phyloP scores from a whole-genome alignment of 805 yeast genomes.

The Saccharomycopsis capsularis region DNA sequence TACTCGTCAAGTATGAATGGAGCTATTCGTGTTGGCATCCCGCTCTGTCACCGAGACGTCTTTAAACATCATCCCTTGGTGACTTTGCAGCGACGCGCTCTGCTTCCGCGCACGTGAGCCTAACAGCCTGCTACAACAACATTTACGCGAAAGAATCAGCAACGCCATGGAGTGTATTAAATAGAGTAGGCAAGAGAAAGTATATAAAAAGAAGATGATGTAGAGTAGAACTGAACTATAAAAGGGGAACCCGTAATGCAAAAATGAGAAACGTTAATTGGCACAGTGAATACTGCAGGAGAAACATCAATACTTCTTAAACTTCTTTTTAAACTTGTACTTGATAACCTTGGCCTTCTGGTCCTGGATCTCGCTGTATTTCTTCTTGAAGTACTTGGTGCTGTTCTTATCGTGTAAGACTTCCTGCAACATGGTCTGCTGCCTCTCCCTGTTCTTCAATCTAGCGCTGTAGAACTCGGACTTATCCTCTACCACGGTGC shows the following conservation, averaged over 20 bases:
- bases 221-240: not conserved
- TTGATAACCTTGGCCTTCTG: slow-evolving; percentile 34
- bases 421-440: slow-evolving; percentile 74
- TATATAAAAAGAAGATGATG: not conserved
- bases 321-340: slow-evolving; percentile 17
- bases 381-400: slow-evolving; percentile 74
- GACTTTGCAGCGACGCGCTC: no score
- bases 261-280: not conserved
- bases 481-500: slow-evolving; percentile 79
- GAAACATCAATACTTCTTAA: not conserved
- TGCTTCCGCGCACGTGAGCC: no score
- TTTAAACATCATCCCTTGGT: no score
- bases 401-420: slow-evolving; percentile 66
- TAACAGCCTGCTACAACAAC: no score
- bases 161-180: no score
- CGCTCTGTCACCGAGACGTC: no score
- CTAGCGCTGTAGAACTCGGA: slow-evolving; percentile 69
- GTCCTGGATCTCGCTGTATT: slow-evolving; percentile 72
- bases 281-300: not conserved
- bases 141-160: no score
- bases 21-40: no score
- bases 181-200: no score
- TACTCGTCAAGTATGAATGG: no score
- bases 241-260: not conserved
- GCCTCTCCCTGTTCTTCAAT: slow-evolving; percentile 63